phyloP scores from a whole-genome alignment of 352 stramenopile species.

The Globisporangium rhizosaccharum region DNA sequence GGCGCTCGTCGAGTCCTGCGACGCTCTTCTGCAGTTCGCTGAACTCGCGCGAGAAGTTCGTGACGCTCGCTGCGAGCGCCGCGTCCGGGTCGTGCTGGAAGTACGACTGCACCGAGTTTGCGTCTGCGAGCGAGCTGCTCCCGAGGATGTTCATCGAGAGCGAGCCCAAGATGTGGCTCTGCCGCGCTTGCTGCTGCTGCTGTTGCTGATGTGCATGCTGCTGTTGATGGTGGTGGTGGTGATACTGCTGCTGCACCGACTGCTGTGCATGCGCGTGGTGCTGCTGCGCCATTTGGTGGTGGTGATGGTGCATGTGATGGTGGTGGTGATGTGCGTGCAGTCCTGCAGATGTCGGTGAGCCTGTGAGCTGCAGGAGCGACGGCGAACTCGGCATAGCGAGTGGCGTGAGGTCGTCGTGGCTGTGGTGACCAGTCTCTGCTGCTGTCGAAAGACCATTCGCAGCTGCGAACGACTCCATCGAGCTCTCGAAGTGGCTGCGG shows the following conservation, averaged over 20 bases:
- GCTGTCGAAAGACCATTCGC: constrained; percentile 7
- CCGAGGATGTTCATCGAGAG: constrained; percentile 14
- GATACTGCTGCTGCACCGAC: background rate
- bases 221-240: background rate
- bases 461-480: constrained; percentile 19
- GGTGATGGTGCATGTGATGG: constrained; percentile 3
- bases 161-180: constrained; percentile 10
- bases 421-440: constrained; percentile 8
- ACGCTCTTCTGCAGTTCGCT: constrained; percentile 42
- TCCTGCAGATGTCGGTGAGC: constrained; percentile 23
- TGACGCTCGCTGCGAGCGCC: constrained; percentile 6
- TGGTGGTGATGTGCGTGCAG: constrained; percentile 12
- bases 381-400: constrained; percentile 42
- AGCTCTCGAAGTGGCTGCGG: constrained; percentile 13
- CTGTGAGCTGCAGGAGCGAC: constrained; percentile 34
- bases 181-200: constrained; percentile 11
- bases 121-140: constrained; percentile 6
- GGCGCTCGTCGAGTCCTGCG: constrained; percentile 30
- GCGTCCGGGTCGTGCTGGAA: constrained; percentile 29
- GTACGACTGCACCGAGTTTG: constrained; percentile 26
- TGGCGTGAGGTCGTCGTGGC: constrained; percentile 20
- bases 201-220: constrained; percentile 13
- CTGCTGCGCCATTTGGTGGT: constrained; percentile 7
- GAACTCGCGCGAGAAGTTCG: constrained; percentile 26
- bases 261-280: constrained; percentile 4